Evolutionary conservation across 768 basidiomycete species (phyloP), one percentile per base, ranked within the genome.

Genomic region (Leccinum barrowsii): DNA sequence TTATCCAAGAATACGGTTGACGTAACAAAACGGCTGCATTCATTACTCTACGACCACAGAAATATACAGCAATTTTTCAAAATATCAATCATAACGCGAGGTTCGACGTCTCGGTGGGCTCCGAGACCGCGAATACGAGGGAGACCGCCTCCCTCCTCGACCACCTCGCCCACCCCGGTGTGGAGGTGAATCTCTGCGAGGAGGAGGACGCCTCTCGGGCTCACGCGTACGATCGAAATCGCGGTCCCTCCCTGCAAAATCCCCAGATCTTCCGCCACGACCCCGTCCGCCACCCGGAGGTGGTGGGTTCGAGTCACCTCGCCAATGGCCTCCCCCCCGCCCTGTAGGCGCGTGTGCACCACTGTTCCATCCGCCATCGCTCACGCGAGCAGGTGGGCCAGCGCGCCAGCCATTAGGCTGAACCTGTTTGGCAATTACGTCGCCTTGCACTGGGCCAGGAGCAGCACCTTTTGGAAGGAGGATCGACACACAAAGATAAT

Each of bases 401-500:
- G 61, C 63, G 74, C 70, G 71, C 72, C 70, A 62, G 58, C 67
- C 67, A 59, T 68, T 74, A 11, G 77, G 72, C 73, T 54, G 74
- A 72, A 65, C 69, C 67, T 4, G 74, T 55, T 64, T 59, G 60
- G 65, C 64, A 53, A 76, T 66, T 13, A 79, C 67, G 57, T 88
- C 88, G 6, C 72, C 77, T 3, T 82, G 80, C 17, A 78, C 71
- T 5, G 76, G 78, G 35, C 78, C 78, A 2, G 70, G 63, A 3
- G 70, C 67, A 7, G 71, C 74, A 60, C 82, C 82, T 74, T 89
- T 90, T 13, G 91, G 91, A 44, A 92, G 78, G 28, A 87, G 70
- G 24, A 93, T 84, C n/a, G 87, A 79, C 50, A 92, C 77, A 63
- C 84, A 82, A 40, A 93, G 80, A 64, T 84, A 91, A 66, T 93